Base-by-base conservation (phyloP, 495 filamentous ascomycete species). In the Trichoderma erinaceum region DNA sequence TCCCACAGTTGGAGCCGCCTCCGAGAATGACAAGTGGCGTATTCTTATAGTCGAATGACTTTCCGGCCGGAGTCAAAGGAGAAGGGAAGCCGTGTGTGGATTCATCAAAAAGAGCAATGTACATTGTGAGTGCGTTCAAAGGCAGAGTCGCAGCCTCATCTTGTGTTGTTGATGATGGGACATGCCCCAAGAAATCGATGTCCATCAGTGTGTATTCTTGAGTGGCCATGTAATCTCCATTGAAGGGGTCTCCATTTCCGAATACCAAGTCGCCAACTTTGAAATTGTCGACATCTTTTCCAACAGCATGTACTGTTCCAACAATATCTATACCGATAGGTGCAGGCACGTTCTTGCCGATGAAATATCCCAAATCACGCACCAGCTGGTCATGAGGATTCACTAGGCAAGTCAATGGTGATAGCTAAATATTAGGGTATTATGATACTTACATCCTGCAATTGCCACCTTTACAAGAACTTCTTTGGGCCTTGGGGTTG, bases 1-100 rank as follows among this genome's bases (percentile, higher is more conserved):
- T 56, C 18, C 50, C 50, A 23, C 50, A 56, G n/a, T 56, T 56
- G 50, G 50, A 56, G 50, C 50, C 21, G 11, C 50, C 50, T 21
- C 50, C 50, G 21, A 56, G 16, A n/a, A 56, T 56, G 50, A 23
- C 50, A 16, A 56, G 18, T 6, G 50, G 50, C n/a, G 50, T 56
- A 56, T 56, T 56, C n/a, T 56, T 56, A 12, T 56, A 56, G n/a
- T 56, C 50, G 10, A 56, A 56, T 1, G 50, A 21, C 10, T 56
- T n/a, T 56, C 50, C 50, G 5, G 16, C n/a, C 0, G 50, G 50
- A 5, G 50, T 23, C 50, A 56, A 25, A 56, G 50, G 50, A 56
- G 50, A 56, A 5, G 50, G 50, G n/a, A 56, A 3, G 7, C 18
- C 50, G n/a, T 56, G 50, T 11, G 50, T 56, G 8, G 18, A 21